Conservation (phyloP, 345 rosid genomes). For the Arabis alpina region DNA sequence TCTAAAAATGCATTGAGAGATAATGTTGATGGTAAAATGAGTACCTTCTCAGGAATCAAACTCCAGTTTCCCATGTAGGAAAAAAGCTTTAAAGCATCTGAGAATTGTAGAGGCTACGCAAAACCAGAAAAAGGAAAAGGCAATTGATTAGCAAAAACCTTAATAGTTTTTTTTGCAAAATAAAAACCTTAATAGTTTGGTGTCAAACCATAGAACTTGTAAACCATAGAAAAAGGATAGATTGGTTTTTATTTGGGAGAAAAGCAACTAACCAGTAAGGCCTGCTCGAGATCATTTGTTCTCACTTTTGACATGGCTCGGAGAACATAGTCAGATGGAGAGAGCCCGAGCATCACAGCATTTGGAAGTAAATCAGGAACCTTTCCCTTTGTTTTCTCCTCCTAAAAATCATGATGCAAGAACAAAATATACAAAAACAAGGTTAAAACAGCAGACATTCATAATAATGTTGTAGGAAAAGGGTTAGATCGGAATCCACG, state of each 20-base stretch:
- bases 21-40: slow-evolving; percentile 1
- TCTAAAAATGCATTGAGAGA: slow-evolving; percentile 13
- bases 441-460: neutral
- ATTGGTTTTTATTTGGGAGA: neutral
- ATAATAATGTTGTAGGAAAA: neutral
- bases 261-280: slow-evolving; percentile 70
- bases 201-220: slow-evolving; percentile 1
- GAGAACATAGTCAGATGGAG: slow-evolving; percentile 81
- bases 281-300: slow-evolving; percentile 88
- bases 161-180: too few relatives aligned
- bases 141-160: slow-evolving; percentile 10
- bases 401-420: slow-evolving; percentile 51
- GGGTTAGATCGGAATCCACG: neutral
- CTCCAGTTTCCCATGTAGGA: slow-evolving; percentile 78
- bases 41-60: slow-evolving; percentile 80
- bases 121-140: slow-evolving; percentile 10
- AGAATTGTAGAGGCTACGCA: slow-evolving; percentile 82
- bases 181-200: neutral
- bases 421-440: slow-evolving; percentile 4
- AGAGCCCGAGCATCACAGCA: slow-evolving; percentile 67
- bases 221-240: neutral
- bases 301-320: slow-evolving; percentile 69
- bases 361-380: slow-evolving; percentile 68
- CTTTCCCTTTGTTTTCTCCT: slow-evolving; percentile 65
- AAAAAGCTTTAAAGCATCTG: slow-evolving; percentile 87